These are phyloP conservation scores for Yarrowia divulgata DNA, from an alignment of 805 yeast species.

Conservation along the genomic window DNA sequence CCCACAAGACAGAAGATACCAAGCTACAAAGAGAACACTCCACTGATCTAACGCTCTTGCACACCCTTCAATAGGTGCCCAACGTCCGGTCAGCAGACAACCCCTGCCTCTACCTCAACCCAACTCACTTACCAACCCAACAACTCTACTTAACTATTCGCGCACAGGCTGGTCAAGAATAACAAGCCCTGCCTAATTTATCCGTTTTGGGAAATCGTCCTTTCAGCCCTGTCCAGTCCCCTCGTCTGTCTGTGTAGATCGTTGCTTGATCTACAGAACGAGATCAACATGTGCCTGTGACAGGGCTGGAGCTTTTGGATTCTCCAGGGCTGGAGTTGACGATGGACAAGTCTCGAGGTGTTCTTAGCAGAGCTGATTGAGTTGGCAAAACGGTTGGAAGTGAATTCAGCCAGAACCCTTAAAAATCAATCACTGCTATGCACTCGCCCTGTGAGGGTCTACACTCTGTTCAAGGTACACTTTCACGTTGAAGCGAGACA, in stretches of 20 bases:
- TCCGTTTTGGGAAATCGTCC: not conserved
- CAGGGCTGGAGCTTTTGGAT: not conserved
- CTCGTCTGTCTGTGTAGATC: not conserved
- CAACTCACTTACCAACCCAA: not conserved
- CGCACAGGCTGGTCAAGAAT: not conserved
- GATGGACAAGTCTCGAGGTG: no score
- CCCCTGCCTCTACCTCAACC: no score
- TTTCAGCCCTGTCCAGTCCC: constrained; percentile 1
- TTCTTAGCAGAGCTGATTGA: no score
- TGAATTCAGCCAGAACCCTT: not conserved
- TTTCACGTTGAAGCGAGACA: not conserved
- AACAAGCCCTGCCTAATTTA: not conserved
- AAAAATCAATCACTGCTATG: not conserved
- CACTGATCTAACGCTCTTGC: no score
- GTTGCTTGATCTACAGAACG: not conserved
- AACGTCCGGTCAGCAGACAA: no score
- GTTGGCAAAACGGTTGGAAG: not conserved
- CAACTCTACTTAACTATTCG: not conserved
- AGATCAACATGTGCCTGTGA: not conserved
- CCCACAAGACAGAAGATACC: no score
- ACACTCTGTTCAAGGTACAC: not conserved
- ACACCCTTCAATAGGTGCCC: no score
- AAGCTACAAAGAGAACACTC: no score
- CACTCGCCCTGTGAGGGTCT: constrained; percentile 6
- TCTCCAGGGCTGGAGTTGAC: no score